Percentiles rank a stretch among this genome's conserved stretches.
Evolutionary conservation across 164 flowering plant genomes (phyloP).

Genomic region (Cinnamomum micranthum): DNA sequence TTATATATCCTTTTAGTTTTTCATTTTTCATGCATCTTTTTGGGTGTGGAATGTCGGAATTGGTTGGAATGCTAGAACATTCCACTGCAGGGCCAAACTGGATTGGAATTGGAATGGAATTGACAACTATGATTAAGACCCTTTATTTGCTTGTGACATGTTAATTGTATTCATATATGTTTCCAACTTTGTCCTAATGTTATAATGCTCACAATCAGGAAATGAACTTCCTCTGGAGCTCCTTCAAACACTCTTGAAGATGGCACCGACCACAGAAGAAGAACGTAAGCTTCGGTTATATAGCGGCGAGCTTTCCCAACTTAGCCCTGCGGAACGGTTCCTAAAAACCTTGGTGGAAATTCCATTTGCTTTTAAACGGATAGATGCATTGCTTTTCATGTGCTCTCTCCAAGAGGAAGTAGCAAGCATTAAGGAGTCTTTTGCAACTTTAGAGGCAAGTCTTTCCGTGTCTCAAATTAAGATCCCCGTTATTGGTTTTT

Average conservation of each 20-base stretch:
- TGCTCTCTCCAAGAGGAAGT: conserved; percentile 66
- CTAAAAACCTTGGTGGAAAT: conserved; percentile 68
- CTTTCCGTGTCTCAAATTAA: neutral
- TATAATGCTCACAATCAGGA: conserved; percentile 36
- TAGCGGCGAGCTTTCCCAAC: conserved; percentile 62
- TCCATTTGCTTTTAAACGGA: conserved; percentile 76
- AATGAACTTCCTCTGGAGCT: conserved; percentile 86
- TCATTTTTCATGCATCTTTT: too few species aligned
- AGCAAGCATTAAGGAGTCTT: conserved; percentile 50
- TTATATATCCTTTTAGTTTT: too few species aligned
- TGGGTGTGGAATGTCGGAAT: too few species aligned
- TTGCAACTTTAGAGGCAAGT: conserved; percentile 67
- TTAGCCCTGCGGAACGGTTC: conserved; percentile 86
- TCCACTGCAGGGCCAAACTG: too few species aligned
- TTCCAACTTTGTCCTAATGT: neutral
- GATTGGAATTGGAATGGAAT: too few species aligned
- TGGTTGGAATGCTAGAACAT: too few species aligned
- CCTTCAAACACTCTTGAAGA: conserved; percentile 66
- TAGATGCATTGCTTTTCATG: conserved; percentile 75
- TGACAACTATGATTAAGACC: too few species aligned
- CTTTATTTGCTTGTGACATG: too few species aligned
- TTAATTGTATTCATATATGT: too few species aligned
- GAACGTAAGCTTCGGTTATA: conserved; percentile 75
- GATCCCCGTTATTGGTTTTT: neutral
- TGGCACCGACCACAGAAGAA: conserved; percentile 88